phyloP scores from a whole-genome alignment of 1,139 yeast genomes.

The Taiozyma sp. region DNA sequence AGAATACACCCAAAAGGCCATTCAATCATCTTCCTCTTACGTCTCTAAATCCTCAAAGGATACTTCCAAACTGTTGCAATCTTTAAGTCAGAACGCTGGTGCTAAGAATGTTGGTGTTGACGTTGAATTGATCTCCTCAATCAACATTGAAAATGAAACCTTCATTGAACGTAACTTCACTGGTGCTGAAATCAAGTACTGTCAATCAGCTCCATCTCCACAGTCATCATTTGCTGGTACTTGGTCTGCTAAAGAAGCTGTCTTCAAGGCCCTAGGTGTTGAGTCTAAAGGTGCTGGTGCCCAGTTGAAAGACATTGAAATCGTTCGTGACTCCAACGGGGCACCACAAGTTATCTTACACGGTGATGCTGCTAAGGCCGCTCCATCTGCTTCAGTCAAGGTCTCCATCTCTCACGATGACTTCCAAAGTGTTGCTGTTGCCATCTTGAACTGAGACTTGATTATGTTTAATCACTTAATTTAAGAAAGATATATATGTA shows the following conservation, averaged over 20 bases:
- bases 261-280: constrained; percentile 90
- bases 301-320: constrained; percentile 84
- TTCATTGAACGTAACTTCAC: constrained; percentile 93
- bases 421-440: constrained; percentile 96
- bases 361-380: constrained; percentile 76
- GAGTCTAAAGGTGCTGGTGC: constrained; percentile 95
- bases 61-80: constrained; percentile 38
- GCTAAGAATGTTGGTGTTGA: constrained; percentile 92
- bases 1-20: constrained; percentile 40
- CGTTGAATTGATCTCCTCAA: constrained; percentile 78
- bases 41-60: constrained; percentile 31
- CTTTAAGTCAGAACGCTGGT: constrained; percentile 44
- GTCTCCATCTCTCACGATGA: constrained; percentile 96
- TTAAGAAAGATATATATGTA: neutral
- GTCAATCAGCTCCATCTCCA: constrained; percentile 65
- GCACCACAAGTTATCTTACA: constrained; percentile 75
- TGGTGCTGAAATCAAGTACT: constrained; percentile 68
- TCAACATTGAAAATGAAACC: constrained; percentile 81
- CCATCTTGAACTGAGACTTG: constrained; percentile 53
- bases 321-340: constrained; percentile 66
- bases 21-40: constrained; percentile 32
- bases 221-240: constrained; percentile 95
- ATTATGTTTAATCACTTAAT: neutral
- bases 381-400: constrained; percentile 62
- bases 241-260: constrained; percentile 99